Conservation (phyloP, 345 rosid genomes). For the Aquilaria sinensis region DNA sequence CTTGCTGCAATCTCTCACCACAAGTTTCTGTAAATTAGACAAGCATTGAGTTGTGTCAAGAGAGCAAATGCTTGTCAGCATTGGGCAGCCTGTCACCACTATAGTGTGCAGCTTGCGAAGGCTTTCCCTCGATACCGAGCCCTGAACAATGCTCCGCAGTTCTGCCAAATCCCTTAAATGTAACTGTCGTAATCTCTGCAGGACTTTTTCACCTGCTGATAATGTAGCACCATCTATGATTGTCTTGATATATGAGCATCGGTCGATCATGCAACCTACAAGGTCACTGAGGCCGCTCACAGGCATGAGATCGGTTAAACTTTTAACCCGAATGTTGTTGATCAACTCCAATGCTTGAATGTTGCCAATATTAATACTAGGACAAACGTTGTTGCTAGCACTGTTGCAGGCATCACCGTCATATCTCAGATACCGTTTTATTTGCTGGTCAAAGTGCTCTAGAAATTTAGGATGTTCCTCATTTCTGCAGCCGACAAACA, state of each 20-base stretch:
- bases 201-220: no score
- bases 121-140: constrained; percentile 15
- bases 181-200: no score
- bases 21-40: constrained; percentile 12
- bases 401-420: constrained; percentile 6
- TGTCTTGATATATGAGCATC: no score
- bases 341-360: constrained; percentile 12
- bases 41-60: constrained; percentile 12
- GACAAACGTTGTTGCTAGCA: not conserved
- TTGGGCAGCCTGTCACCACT: constrained; percentile 10
- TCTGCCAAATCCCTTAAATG: no score
- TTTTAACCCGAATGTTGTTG: not conserved
- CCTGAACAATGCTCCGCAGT: constrained; percentile 13
- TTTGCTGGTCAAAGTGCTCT: constrained; percentile 17
- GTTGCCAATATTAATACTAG: constrained; percentile 5
- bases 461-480: constrained; percentile 9
- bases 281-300: no score
- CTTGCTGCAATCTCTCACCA: constrained; percentile 17
- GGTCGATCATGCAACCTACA: no score
- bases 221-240: no score
- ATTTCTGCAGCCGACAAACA: constrained; percentile 19
- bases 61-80: constrained; percentile 10
- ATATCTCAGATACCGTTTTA: constrained; percentile 20
- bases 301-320: not conserved
- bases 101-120: constrained; percentile 11